Evolutionary conservation across 768 basidiomycete species (phyloP).

Genomic region (Amanita muscaria): DNA sequence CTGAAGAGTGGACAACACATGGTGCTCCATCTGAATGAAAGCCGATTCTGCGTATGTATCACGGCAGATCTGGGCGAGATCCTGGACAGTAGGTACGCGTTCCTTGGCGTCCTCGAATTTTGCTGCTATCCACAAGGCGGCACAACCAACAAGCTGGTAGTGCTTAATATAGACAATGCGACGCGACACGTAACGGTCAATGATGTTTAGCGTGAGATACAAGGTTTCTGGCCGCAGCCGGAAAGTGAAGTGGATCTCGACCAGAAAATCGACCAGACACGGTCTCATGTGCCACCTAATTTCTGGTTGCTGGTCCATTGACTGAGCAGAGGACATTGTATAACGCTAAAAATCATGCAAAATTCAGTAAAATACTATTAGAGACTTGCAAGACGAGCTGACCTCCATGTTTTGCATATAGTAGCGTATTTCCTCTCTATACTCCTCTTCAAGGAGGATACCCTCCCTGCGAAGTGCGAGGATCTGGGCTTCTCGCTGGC

Average conservation of each 20-base stretch:
- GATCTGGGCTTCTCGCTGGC: conserved; percentile 62
- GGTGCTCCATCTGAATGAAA: conserved; percentile 98
- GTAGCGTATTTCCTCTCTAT: conserved; percentile 81
- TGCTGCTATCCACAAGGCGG: conserved; percentile 97
- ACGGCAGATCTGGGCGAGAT: conserved; percentile 91
- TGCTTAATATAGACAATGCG: conserved; percentile 98
- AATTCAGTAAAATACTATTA: conserved; percentile 13
- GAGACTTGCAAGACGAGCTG: conserved; percentile 24
- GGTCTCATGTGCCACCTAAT: conserved; percentile 99
- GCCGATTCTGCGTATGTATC: conserved; percentile 96
- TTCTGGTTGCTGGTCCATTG: conserved; percentile 99
- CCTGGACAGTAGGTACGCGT: conserved; percentile 91
- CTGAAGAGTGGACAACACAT: conserved; percentile 91
- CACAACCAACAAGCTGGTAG: conserved; percentile 98
- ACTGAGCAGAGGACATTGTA: conserved; percentile 87
- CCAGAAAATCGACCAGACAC: conserved; percentile 96
- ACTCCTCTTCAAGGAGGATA: conserved; percentile 87
- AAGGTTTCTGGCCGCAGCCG: conserved; percentile 96
- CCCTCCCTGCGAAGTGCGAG: conserved; percentile 63
- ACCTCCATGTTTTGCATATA: conserved; percentile 99
- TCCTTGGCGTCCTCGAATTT: conserved; percentile 99
- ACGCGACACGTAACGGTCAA: conserved; percentile 98
- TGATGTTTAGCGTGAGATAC: conserved; percentile 96
- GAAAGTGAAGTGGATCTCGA: conserved; percentile 97
- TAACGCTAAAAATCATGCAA: conserved; percentile 38